Evolutionary conservation across 371 early-diverging fungal species (phyloP).

Genomic region (Nematocida sp.): DNA sequence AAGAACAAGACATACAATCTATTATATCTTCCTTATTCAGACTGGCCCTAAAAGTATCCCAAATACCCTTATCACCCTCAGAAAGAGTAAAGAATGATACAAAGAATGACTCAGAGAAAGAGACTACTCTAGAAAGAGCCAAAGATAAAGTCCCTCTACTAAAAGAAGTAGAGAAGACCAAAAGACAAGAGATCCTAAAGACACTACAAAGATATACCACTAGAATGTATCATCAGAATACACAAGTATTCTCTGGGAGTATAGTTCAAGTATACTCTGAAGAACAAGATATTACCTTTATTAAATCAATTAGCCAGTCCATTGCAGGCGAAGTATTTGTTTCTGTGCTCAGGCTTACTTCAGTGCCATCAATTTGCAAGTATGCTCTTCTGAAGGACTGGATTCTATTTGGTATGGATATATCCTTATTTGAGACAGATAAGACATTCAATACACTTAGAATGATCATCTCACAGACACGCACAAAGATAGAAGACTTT

Average conservation of each 20-base stretch:
- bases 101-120: no score
- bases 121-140: no score
- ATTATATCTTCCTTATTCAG: no score
- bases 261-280: background rate
- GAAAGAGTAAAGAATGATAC: no score
- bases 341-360: background rate
- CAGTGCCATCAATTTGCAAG: background rate
- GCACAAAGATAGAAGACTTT: constrained; percentile 14
- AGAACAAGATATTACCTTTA: background rate
- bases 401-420: background rate
- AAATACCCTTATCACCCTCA: no score
- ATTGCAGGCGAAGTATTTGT: constrained; percentile 6
- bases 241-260: background rate
- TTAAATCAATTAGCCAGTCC: background rate
- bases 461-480: constrained; percentile 10
- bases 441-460: background rate
- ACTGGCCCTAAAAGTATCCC: no score
- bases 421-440: background rate
- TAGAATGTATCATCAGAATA: background rate
- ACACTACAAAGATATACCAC: background rate
- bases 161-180: no score
- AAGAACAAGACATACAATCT: no score
- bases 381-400: constrained; percentile 2
- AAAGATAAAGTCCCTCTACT: no score
- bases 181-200: no score